phyloP scores from a whole-genome alignment of 2,329 filamentous ascomycete species.

The Aspergillus aculeatus region DNA sequence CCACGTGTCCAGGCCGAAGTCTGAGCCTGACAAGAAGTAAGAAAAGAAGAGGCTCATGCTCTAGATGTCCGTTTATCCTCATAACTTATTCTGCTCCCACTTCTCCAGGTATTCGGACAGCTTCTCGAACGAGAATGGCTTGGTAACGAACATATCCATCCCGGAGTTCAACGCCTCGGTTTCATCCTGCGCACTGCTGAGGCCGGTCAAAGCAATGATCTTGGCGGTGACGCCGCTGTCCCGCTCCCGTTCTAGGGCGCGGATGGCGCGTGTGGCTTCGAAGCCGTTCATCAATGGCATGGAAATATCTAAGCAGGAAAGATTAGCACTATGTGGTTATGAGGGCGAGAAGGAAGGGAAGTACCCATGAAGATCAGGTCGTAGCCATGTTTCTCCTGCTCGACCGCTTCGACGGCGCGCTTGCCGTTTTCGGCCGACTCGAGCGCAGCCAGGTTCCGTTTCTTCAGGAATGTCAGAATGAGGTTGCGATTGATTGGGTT shows the following conservation, averaged over 20 bases:
- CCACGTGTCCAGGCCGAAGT: neutral
- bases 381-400: constrained; percentile 34
- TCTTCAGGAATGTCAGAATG: constrained; percentile 45
- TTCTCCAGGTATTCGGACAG: constrained; percentile 40
- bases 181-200: constrained; percentile 45
- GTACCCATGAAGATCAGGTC: constrained; percentile 49
- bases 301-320: constrained; percentile 36
- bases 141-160: constrained; percentile 49
- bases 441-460: constrained; percentile 34
- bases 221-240: constrained; percentile 31
- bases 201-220: constrained; percentile 48
- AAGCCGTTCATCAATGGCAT: constrained; percentile 53
- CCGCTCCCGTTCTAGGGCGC: constrained; percentile 38
- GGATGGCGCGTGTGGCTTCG: constrained; percentile 48
- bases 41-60: neutral
- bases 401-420: constrained; percentile 42
- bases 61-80: neutral
- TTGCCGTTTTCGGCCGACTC: constrained; percentile 44
- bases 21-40: neutral
- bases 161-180: constrained; percentile 44
- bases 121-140: constrained; percentile 47
- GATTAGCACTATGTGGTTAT: neutral
- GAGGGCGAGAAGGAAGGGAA: neutral
- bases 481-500: constrained; percentile 48
- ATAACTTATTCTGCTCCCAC: constrained; percentile 25